Evolutionary conservation across 371 early-diverging fungal genomes (phyloP).

Genomic region (Haplosporangium sp.): DNA sequence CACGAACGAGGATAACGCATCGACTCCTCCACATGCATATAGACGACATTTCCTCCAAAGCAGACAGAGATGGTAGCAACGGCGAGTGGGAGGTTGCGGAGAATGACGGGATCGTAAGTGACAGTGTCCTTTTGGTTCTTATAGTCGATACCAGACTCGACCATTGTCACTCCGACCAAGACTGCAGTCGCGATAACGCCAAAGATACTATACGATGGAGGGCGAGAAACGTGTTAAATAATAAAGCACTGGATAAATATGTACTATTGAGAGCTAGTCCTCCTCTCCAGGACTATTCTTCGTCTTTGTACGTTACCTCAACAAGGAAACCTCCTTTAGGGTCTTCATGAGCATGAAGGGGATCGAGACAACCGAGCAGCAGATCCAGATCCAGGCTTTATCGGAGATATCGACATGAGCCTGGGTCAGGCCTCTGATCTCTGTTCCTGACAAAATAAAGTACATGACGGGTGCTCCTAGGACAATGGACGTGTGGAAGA

Average conservation of each 20-base stretch:
- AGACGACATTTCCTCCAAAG: slow-evolving; percentile 85
- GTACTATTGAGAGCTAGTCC: not conserved
- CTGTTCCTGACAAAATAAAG: slow-evolving; percentile 78
- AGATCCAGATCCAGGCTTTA: slow-evolving; percentile 54
- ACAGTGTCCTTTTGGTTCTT: slow-evolving; percentile 41
- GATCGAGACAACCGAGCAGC: slow-evolving; percentile 48
- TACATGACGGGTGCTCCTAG: slow-evolving; percentile 83
- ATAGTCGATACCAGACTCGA: slow-evolving; percentile 48
- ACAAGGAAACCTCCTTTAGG: slow-evolving; percentile 67
- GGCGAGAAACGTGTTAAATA: not conserved
- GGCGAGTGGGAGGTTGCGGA: slow-evolving; percentile 67
- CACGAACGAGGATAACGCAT: slow-evolving; percentile 83
- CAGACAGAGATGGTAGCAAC: slow-evolving; percentile 77
- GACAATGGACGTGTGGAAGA: slow-evolving; percentile 76
- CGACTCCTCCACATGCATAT: slow-evolving; percentile 85
- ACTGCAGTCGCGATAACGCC: slow-evolving; percentile 62
- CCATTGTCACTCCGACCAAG: slow-evolving; percentile 47
- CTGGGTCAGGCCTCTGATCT: slow-evolving; percentile 63
- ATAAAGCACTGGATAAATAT: not conserved
- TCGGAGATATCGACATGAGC: slow-evolving; percentile 30
- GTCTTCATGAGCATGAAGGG: slow-evolving; percentile 67
- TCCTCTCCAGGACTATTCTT: not conserved
- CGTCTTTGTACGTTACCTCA: slow-evolving; percentile 42
- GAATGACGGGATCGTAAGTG: slow-evolving; percentile 60
- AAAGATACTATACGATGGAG: slow-evolving; percentile 51